Percentiles rank a stretch among this genome's conserved stretches.
These are phyloP conservation scores for Gnomoniopsis smithogilvyi DNA, from an alignment of 2,329 filamentous ascomycete genomes.

Conservation along the genomic window DNA sequence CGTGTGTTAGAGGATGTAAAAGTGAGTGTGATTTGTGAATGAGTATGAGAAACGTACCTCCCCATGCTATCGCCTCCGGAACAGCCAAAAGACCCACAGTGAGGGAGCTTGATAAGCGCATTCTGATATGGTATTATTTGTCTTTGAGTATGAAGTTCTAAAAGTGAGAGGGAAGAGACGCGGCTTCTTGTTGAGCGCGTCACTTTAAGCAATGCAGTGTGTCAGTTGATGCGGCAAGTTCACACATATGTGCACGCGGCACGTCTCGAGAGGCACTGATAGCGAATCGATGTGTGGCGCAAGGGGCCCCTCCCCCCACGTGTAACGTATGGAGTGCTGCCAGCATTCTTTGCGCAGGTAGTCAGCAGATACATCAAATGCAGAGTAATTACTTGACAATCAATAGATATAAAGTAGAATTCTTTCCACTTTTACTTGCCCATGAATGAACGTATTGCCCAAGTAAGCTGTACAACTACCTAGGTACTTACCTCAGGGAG, in stretches of 20 bases:
- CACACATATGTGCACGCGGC: background rate
- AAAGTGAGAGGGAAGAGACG: background rate
- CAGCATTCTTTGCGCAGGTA: background rate
- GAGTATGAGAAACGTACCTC: slow-evolving; percentile 32
- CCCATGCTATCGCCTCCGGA: slow-evolving; percentile 37
- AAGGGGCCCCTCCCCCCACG: background rate
- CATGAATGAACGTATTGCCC: too few species aligned
- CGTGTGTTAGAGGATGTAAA: background rate
- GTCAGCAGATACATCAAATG: background rate
- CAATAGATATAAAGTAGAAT: too few species aligned
- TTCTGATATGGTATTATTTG: slow-evolving; percentile 9
- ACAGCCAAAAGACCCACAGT: slow-evolving; percentile 28
- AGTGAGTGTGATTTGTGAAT: background rate
- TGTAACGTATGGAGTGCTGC: background rate
- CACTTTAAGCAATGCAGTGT: background rate
- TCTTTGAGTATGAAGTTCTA: background rate
- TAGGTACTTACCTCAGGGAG: too few species aligned
- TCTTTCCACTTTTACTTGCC: too few species aligned
- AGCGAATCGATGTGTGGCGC: slow-evolving; percentile 11
- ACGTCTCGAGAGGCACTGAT: background rate
- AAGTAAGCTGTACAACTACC: too few species aligned
- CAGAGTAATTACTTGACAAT: too few species aligned
- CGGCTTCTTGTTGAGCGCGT: background rate
- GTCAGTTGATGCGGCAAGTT: slow-evolving; percentile 16
- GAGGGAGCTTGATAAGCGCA: slow-evolving; percentile 28